Conservation (phyloP, 192 early-diverging fungal species). For the Radiomyces spectabilis region DNA sequence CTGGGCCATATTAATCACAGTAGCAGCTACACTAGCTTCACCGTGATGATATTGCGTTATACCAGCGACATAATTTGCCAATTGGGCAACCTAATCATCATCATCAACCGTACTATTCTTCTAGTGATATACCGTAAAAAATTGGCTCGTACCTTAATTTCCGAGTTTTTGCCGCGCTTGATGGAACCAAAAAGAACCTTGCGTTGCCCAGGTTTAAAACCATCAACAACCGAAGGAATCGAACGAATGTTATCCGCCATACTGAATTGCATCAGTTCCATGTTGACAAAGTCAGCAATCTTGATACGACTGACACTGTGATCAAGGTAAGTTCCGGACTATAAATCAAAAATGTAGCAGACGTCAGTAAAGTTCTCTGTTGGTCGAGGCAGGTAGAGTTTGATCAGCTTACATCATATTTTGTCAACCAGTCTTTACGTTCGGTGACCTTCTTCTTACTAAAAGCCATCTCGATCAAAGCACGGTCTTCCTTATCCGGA, state of each 20-base stretch:
- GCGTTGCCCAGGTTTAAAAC: conserved; percentile 94
- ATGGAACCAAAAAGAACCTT: conserved; percentile 88
- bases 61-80: conserved; percentile 85
- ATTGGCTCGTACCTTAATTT: conserved; percentile 62
- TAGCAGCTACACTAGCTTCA: conserved; percentile 71
- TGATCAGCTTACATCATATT: conserved; percentile 40
- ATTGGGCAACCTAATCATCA: conserved; percentile 63
- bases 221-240: conserved; percentile 91
- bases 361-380: not conserved
- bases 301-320: conserved; percentile 67
- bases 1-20: conserved; percentile 91
- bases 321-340: conserved; percentile 89
- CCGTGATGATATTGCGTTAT: conserved; percentile 94
- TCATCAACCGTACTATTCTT: not conserved
- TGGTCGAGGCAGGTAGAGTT: not conserved
- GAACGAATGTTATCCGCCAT: conserved; percentile 93
- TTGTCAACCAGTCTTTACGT: conserved; percentile 89
- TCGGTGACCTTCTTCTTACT: conserved; percentile 90
- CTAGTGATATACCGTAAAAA: not conserved
- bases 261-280: conserved; percentile 90
- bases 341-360: not conserved
- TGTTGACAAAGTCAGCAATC: conserved; percentile 90
- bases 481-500: conserved; percentile 50
- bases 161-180: conserved; percentile 69
- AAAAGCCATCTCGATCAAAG: conserved; percentile 94